Conservation (phyloP, 1,139 yeast species). For the Entelexis paramagnoliae region DNA sequence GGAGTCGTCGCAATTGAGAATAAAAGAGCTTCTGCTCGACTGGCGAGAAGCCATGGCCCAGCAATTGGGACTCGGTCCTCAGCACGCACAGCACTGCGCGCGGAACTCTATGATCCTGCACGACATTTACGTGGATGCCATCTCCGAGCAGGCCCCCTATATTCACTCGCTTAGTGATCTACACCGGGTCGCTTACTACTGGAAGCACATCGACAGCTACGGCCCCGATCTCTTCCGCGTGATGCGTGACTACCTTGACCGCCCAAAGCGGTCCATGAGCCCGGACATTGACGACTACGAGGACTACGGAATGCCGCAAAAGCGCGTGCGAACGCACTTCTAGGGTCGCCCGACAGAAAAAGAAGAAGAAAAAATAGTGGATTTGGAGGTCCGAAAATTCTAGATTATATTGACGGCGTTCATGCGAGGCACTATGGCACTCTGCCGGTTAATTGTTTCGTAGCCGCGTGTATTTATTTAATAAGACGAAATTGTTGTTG, state of each 20-base stretch:
- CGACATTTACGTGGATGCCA: slow-evolving; percentile 28
- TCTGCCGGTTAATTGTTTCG: background rate
- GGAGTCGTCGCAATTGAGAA: slow-evolving; percentile 3
- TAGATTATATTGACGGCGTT: too few species aligned
- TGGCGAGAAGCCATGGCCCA: slow-evolving; percentile 26
- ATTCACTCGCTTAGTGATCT: slow-evolving; percentile 26
- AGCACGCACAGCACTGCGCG: slow-evolving; percentile 25
- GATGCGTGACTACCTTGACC: slow-evolving; percentile 23
- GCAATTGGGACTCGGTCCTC: slow-evolving; percentile 25
- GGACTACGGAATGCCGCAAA: background rate
- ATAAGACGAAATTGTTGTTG: too few species aligned
- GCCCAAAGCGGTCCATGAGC: slow-evolving; percentile 21
- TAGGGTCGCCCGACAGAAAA: too few species aligned
- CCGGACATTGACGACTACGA: background rate
- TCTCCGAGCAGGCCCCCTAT: slow-evolving; percentile 24
- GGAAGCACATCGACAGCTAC: slow-evolving; percentile 27
- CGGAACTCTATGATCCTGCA: slow-evolving; percentile 27
- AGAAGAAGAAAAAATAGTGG: too few species aligned
- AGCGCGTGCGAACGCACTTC: slow-evolving; percentile 15
- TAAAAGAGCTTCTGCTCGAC: slow-evolving; percentile 20
- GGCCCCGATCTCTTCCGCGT: slow-evolving; percentile 26
- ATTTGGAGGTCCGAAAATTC: too few species aligned
- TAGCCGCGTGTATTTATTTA: background rate
- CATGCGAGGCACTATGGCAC: too few species aligned
- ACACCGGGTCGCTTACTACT: slow-evolving; percentile 25